Evolutionary conservation across 179 eudicot genomes (phyloP).

Genomic region (Spergularia azorica): DNA sequence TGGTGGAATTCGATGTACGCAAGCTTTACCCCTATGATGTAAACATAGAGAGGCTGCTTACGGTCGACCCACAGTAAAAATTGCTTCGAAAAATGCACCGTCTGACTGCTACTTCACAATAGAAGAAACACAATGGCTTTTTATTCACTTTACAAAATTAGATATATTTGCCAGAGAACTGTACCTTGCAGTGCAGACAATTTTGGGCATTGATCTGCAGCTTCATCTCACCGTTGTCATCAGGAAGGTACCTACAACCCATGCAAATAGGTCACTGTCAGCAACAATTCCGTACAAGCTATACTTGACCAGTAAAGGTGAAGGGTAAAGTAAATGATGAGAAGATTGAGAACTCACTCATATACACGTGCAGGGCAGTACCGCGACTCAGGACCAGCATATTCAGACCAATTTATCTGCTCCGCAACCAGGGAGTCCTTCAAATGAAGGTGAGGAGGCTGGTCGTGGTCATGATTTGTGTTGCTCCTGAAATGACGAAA

Average conservation of each 20-base stretch:
- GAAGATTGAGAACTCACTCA: constrained; percentile 53
- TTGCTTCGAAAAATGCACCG: no score
- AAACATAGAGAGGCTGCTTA: no score
- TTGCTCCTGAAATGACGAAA: constrained; percentile 58
- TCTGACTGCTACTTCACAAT: no score
- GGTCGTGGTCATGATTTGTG: constrained; percentile 97
- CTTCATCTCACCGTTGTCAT: constrained; percentile 71
- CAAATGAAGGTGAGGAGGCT: constrained; percentile 92
- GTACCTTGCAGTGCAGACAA: constrained; percentile 97
- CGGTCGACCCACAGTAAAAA: no score
- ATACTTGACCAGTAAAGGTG: constrained; percentile 4
- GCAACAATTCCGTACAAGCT: constrained; percentile 1
- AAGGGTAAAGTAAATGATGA: neutral
- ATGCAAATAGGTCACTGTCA: constrained; percentile 17
- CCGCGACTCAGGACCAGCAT: constrained; percentile 87
- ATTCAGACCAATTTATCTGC: constrained; percentile 61
- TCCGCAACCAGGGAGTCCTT: constrained; percentile 70
- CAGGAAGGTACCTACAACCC: constrained; percentile 62
- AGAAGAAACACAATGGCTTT: no score
- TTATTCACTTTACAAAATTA: no score
- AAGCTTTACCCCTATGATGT: no score
- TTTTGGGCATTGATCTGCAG: constrained; percentile 96
- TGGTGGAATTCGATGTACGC: no score
- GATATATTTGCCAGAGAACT: no score
- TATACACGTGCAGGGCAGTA: constrained; percentile 99